A percentile compares a stretch with the other conserved stretches of the same genome.
phyloP scores from a whole-genome alignment of 768 basidiomycete species.

The Mycena amicta region DNA sequence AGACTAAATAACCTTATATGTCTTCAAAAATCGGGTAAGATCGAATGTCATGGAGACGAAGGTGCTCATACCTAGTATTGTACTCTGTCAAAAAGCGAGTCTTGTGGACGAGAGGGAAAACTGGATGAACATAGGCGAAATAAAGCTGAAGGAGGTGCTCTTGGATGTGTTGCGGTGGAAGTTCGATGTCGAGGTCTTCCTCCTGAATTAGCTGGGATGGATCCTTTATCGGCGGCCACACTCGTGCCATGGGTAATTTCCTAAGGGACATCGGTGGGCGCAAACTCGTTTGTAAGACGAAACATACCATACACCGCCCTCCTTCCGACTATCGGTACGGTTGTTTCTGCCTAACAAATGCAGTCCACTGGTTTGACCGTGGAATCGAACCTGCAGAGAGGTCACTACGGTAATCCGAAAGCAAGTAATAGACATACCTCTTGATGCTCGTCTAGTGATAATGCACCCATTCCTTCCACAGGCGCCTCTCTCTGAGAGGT shows the following conservation, averaged over 20 bases:
- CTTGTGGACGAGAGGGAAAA: conserved; percentile 82
- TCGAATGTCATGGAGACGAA: too few species aligned
- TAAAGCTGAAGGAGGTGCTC: conserved; percentile 73
- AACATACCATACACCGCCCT: conserved; percentile 67
- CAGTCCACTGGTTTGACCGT: conserved; percentile 76
- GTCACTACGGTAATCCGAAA: conserved; percentile 4
- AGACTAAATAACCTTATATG: conserved; percentile 11
- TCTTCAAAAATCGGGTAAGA: conserved; percentile 4
- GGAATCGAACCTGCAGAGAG: conserved; percentile 77
- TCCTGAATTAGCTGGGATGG: conserved; percentile 43
- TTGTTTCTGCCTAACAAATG: conserved; percentile 70
- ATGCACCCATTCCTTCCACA: conserved; percentile 62
- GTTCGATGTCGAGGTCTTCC: conserved; percentile 43
- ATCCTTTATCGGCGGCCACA: conserved; percentile 66
- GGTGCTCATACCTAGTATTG: conserved; percentile 47
- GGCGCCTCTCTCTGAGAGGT: conserved; percentile 39
- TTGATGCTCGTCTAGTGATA: conserved; percentile 76
- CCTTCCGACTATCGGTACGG: conserved; percentile 67
- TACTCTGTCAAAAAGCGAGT: conserved; percentile 68
- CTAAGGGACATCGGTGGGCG: conserved; percentile 33
- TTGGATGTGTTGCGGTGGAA: conserved; percentile 68
- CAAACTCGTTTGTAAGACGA: conserved; percentile 18
- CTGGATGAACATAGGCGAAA: conserved; percentile 82
- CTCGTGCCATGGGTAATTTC: conserved; percentile 73
- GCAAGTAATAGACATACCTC: conserved; percentile 49